These are phyloP conservation scores for Phytopythium vexans DNA, from an alignment of 352 stramenopile genomes.

Conservation along the genomic window DNA sequence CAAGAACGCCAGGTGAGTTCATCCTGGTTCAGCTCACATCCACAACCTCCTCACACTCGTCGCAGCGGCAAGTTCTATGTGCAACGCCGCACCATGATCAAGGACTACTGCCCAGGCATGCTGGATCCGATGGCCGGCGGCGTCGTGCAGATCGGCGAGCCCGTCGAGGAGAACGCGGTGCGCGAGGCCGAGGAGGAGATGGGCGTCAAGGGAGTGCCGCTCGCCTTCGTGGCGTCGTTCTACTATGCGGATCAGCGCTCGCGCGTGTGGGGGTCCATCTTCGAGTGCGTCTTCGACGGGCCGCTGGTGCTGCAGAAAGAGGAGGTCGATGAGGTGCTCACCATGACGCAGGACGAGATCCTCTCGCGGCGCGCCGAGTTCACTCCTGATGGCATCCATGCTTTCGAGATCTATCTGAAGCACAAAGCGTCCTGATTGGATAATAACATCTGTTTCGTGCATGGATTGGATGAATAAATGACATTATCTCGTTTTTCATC, in stretches of 20 bases:
- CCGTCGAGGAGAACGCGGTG: constrained; percentile 58
- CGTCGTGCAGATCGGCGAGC: constrained; percentile 76
- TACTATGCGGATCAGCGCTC: constrained; percentile 63
- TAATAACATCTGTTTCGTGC: background rate
- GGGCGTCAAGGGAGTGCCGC: constrained; percentile 58
- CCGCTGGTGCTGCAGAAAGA: constrained; percentile 61
- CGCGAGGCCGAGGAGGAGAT: constrained; percentile 85
- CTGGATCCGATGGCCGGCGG: constrained; percentile 82
- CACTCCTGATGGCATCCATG: constrained; percentile 78
- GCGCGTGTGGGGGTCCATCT: constrained; percentile 74
- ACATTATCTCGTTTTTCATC: background rate
- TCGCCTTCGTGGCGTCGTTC: constrained; percentile 56
- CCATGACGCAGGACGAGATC: constrained; percentile 74
- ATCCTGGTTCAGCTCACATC: background rate
- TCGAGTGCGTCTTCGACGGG: constrained; percentile 73
- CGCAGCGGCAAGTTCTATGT: constrained; percentile 76
- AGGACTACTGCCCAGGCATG: constrained; percentile 87
- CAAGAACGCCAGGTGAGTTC: constrained; percentile 58
- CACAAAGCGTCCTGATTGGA: background rate
- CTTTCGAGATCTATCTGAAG: constrained; percentile 68
- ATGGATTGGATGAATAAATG: background rate
- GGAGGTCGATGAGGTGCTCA: constrained; percentile 76
- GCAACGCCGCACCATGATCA: constrained; percentile 82
- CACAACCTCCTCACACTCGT: background rate
- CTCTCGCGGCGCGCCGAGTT: constrained; percentile 54